These are phyloP conservation scores for Antarctomyces pellizariae DNA, from an alignment of 495 filamentous ascomycete genomes.

Conservation along the genomic window DNA sequence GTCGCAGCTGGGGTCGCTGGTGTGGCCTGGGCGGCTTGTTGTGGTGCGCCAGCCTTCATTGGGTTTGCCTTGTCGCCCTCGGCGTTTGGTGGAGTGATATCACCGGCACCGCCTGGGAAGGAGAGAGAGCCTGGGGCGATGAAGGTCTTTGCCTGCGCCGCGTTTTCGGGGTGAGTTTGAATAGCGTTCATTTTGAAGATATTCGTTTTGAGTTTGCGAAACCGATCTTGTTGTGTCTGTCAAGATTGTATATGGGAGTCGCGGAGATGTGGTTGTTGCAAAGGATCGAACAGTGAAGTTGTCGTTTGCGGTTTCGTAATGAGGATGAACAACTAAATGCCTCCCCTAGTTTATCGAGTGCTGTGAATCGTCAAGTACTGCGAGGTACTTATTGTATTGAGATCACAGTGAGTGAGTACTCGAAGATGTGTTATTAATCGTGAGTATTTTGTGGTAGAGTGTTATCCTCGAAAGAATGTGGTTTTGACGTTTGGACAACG, in stretches of 20 bases:
- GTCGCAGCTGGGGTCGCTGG: slow-evolving; percentile 92
- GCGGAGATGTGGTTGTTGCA: slow-evolving; percentile 2
- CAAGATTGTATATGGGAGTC: slow-evolving; percentile 1
- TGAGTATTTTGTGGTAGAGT: too few species aligned
- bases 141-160: slow-evolving; percentile 76
- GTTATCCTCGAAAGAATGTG: too few species aligned
- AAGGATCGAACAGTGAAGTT: slow-evolving; percentile 10
- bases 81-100: slow-evolving; percentile 53
- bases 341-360: too few species aligned
- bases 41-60: slow-evolving; percentile 27
- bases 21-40: slow-evolving; percentile 42
- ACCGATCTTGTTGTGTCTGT: slow-evolving; percentile 1
- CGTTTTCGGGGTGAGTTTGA: slow-evolving; percentile 71
- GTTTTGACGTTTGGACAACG: too few species aligned
- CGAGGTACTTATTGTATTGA: too few species aligned
- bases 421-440: too few species aligned
- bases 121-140: slow-evolving; percentile 74
- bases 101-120: slow-evolving; percentile 62
- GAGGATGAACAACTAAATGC: slow-evolving; percentile 99
- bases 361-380: too few species aligned
- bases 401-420: too few species aligned
- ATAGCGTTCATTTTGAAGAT: slow-evolving; percentile 55
- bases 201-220: slow-evolving; percentile 1
- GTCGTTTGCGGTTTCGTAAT: slow-evolving; percentile 55
- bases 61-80: slow-evolving; percentile 25